A percentile compares a stretch with the other conserved stretches of the same genome.
Conservation (phyloP, 2,329 filamentous ascomycete species). For the Fusarium robinianum region DNA sequence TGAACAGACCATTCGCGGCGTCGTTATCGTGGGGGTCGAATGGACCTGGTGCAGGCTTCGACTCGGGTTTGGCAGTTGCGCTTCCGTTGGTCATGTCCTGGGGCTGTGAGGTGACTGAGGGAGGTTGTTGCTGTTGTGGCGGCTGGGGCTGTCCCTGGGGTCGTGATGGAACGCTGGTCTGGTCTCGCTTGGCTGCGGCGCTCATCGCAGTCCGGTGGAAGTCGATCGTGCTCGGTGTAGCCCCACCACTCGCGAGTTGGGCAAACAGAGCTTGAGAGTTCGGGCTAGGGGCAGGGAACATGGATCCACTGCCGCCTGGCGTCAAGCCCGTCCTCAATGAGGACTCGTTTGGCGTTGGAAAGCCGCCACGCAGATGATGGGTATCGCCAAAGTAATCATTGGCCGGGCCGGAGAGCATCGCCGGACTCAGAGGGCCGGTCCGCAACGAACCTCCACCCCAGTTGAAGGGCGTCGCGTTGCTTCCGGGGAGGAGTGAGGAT, state of each 20-base stretch:
- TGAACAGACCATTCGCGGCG: constrained; percentile 90
- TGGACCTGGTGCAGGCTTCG: constrained; percentile 61
- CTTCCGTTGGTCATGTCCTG: constrained; percentile 53
- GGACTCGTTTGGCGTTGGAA: constrained; percentile 96
- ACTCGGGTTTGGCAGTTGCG: constrained; percentile 50
- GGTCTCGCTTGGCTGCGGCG: constrained; percentile 68
- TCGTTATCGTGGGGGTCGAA: constrained; percentile 93
- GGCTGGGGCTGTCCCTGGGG: constrained; percentile 44
- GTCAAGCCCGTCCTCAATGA: constrained; percentile 89
- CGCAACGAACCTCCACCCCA: constrained; percentile 85
- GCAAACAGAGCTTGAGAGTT: constrained; percentile 84
- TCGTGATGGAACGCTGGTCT: constrained; percentile 43
- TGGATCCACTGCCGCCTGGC: constrained; percentile 91
- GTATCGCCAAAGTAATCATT: constrained; percentile 89
- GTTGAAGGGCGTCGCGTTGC: constrained; percentile 72
- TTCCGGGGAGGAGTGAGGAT: constrained; percentile 75
- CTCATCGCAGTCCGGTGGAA: constrained; percentile 93
- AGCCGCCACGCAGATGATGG: constrained; percentile 76
- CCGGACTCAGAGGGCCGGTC: constrained; percentile 91
- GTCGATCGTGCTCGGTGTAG: constrained; percentile 88
- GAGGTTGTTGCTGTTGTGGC: constrained; percentile 43
- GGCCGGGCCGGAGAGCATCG: constrained; percentile 88
- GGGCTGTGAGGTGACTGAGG: constrained; percentile 56
- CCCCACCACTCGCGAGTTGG: constrained; percentile 76
- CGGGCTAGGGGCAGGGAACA: constrained; percentile 92